Percentiles rank a stretch among this genome's conserved stretches.
Conservation (phyloP, 768 basidiomycete genomes). For the Psilocybe cyanescens region DNA sequence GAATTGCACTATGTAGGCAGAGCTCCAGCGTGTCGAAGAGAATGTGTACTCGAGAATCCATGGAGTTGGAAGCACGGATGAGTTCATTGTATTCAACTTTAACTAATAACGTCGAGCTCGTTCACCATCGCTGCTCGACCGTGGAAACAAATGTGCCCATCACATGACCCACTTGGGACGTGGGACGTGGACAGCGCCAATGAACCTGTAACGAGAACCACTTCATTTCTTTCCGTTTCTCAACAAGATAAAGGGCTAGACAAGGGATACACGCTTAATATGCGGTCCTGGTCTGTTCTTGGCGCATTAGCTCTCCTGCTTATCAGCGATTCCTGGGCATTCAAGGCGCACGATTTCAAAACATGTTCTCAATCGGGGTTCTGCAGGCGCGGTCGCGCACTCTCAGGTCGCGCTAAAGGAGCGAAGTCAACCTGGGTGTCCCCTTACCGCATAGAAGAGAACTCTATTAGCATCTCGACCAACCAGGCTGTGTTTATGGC, state of each 20-base stretch:
- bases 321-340: constrained; percentile 47
- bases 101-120: too few species aligned
- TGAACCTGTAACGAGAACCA: neutral
- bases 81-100: too few species aligned
- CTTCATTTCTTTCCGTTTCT: neutral
- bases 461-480: constrained; percentile 54
- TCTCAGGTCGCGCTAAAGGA: constrained; percentile 73
- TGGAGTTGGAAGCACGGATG: too few species aligned
- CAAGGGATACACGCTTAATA: constrained; percentile 18
- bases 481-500: constrained; percentile 71
- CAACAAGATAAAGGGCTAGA: constrained; percentile 6
- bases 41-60: too few species aligned
- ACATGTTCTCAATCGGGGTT: constrained; percentile 94
- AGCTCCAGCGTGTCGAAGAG: too few species aligned
- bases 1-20: too few species aligned
- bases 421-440: constrained; percentile 71
- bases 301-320: constrained; percentile 39
- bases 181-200: constrained; percentile 4
- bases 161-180: constrained; percentile 7
- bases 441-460: constrained; percentile 78
- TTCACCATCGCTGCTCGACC: too few species aligned
- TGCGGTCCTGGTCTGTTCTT: constrained; percentile 40
- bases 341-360: constrained; percentile 90
- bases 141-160: neutral
- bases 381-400: constrained; percentile 84